Evolutionary conservation across 2,329 filamentous ascomycete genomes (phyloP), one percentile per base, ranked within the genome.

Genomic region (Penicillium occitanis): DNA sequence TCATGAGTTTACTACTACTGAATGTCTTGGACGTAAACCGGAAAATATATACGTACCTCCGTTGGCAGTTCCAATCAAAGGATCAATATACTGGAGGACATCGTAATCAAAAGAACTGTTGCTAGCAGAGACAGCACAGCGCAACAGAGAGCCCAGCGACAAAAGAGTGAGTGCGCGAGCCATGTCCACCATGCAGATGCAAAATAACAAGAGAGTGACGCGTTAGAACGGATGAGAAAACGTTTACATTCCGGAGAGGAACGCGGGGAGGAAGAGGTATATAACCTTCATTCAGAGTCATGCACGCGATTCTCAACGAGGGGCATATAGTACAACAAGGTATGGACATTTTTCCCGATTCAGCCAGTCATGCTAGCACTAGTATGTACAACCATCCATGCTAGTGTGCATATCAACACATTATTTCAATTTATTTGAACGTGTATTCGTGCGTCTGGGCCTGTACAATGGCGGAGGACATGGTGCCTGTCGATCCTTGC

Each of bases 31-130:
- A 35, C 28, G 2, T 10, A n/a, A 4, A n/a, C 6, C 14, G 17
- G 19, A n/a, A 17, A 4, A 33, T 2, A 14, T 61, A 48, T 30
- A 48, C 64, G 55, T 70, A 78, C 77, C 77, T 71, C 83, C 85
- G 69, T 84, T 82, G 11, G 76, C 80, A 61, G 81, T 85, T 62
- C 85, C 85, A 69, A 87, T 86, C 42, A 86, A 78, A 17, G 83
- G 84, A 71, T 86, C 74, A 17, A 82, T 71, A 69, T 81, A 82
- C 67, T 79, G 72, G 8, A 82, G 73, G 6, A 81, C 76, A 73
- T 82, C 79, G 40, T 78, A 77, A 61, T 76, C 70, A 44, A 73
- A 69, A 6, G 68, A 66, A 14, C 67, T 66, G 33, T 66, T 46
- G 8, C 61, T 64, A 14, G 68, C 67, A 58, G 69, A 66, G 51